Percentiles rank a stretch among this genome's conserved stretches.
Evolutionary conservation across 2,329 filamentous ascomycete genomes (phyloP).

Genomic region (Tolypocladium cylindrosporum): DNA sequence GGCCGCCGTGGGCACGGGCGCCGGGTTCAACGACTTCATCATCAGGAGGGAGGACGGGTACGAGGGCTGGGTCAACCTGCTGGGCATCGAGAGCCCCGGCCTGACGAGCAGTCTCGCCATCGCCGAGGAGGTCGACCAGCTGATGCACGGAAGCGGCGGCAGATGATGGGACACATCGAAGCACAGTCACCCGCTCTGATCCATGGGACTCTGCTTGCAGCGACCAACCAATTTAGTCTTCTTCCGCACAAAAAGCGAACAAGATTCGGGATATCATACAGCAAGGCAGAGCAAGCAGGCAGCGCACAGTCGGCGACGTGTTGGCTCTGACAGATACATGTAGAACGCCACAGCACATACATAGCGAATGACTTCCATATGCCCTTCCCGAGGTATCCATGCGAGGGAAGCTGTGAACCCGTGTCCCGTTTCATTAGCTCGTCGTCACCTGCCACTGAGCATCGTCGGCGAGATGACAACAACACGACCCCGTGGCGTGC

Average conservation of each 20-base stretch:
- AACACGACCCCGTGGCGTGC: not conserved
- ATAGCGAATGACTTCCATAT: conserved; percentile 2
- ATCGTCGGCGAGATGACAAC: not conserved
- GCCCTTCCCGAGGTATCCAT: conserved; percentile 3
- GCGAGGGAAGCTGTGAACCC: not conserved
- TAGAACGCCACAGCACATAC: not conserved
- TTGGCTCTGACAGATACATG: not conserved
- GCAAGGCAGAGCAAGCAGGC: not conserved
- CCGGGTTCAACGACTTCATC: conserved; percentile 75
- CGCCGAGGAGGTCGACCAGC: conserved; percentile 57
- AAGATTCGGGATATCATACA: conserved; percentile 3
- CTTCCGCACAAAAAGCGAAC: conserved; percentile 2
- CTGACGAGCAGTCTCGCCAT: conserved; percentile 82
- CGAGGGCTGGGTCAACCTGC: conserved; percentile 74
- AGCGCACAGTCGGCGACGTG: not conserved
- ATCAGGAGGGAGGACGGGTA: conserved; percentile 69
- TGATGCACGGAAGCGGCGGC: conserved; percentile 31
- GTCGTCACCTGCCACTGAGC: not conserved
- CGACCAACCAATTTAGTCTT: not conserved
- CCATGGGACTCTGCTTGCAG: not conserved
- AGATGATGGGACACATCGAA: not conserved
- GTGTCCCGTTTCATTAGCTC: not conserved
- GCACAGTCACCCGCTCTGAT: not conserved
- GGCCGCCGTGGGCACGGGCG: conserved; percentile 50
- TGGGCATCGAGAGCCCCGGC: conserved; percentile 91